Evolutionary conservation across 2,329 filamentous ascomycete species (phyloP).

Genomic region (Lecanicillium sp.): DNA sequence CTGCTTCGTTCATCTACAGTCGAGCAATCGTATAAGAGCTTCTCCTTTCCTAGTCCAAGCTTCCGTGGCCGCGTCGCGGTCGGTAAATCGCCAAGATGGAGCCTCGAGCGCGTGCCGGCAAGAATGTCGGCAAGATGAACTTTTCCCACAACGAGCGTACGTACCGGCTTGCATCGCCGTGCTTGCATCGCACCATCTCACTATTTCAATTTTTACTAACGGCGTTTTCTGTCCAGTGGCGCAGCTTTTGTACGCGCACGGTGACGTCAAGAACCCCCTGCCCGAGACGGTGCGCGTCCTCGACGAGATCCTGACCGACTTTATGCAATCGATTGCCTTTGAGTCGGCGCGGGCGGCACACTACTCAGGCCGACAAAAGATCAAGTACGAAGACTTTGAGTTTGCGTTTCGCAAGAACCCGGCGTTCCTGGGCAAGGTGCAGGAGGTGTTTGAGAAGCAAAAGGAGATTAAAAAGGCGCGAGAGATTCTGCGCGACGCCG

Average conservation of each 20-base stretch:
- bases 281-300: conserved; percentile 78
- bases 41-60: background rate
- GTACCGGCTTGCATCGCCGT: too few species aligned
- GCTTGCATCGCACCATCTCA: too few species aligned
- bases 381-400: conserved; percentile 97
- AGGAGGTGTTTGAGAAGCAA: conserved; percentile 84
- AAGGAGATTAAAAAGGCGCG: conserved; percentile 76
- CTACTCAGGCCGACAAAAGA: conserved; percentile 85
- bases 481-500: conserved; percentile 66
- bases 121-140: conserved; percentile 78
- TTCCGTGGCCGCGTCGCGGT: background rate
- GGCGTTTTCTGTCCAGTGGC: conserved; percentile 42
- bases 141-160: conserved; percentile 65
- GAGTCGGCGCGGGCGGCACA: conserved; percentile 79
- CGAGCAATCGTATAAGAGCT: too few species aligned
- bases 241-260: conserved; percentile 71
- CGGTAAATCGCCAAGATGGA: conserved; percentile 45
- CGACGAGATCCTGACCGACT: conserved; percentile 94
- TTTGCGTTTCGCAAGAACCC: conserved; percentile 85
- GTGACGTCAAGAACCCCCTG: conserved; percentile 70
- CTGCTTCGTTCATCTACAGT: too few species aligned
- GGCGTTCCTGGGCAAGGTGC: conserved; percentile 77
- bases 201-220: too few species aligned
- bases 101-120: conserved; percentile 67
- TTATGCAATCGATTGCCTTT: conserved; percentile 89